These are phyloP conservation scores for Agroathelia rolfsii DNA, from an alignment of 1,284 basidiomycete genomes.

Conservation along the genomic window DNA sequence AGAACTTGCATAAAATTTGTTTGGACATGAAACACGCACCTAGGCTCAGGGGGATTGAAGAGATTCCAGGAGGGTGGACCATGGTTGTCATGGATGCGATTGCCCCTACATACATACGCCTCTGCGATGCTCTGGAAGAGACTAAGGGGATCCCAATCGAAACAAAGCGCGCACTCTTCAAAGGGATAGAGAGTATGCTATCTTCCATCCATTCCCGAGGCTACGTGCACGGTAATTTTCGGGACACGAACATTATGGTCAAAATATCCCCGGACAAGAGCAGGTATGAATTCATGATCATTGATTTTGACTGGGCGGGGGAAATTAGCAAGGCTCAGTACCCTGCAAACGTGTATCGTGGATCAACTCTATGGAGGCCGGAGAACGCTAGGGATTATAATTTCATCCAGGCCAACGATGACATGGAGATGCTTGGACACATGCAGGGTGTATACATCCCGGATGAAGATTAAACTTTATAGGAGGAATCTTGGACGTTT, in stretches of 20 bases:
- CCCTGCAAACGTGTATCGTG: slow-evolving; percentile 13
- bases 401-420: too few relatives aligned
- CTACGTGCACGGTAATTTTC: slow-evolving; percentile 20
- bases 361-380: slow-evolving; percentile 11
- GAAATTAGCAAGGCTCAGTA: slow-evolving; percentile 15
- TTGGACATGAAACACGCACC: slow-evolving; percentile 15
- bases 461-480: too few relatives aligned
- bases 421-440: too few relatives aligned
- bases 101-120: background rate
- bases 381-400: slow-evolving; percentile 10
- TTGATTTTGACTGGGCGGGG: slow-evolving; percentile 24
- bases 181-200: too few relatives aligned
- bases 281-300: slow-evolving; percentile 13
- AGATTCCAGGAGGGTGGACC: slow-evolving; percentile 19
- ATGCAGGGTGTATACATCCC: too few relatives aligned
- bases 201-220: slow-evolving; percentile 10
- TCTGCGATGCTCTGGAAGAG: background rate
- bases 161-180: background rate
- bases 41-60: slow-evolving; percentile 12
- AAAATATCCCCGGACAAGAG: background rate
- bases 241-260: slow-evolving; percentile 17
- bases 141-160: slow-evolving; percentile 2
- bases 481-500: too few relatives aligned
- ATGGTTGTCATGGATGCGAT: slow-evolving; percentile 23
- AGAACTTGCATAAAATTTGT: slow-evolving; percentile 11